These are phyloP conservation scores for Myxozyma monticola DNA, from an alignment of 805 yeast species.

Conservation along the genomic window DNA sequence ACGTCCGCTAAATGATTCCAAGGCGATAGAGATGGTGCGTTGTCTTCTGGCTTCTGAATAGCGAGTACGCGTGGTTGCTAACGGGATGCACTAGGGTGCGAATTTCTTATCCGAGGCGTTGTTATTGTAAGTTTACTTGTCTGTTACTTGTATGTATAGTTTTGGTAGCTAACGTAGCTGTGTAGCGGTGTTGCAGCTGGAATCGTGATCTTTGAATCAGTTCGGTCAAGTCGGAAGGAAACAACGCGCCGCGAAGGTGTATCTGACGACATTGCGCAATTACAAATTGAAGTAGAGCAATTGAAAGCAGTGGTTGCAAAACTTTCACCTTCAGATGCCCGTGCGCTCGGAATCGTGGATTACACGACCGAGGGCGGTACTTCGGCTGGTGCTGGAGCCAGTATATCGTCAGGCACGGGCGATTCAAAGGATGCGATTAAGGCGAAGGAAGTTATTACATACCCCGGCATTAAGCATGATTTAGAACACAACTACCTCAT, in stretches of 20 bases:
- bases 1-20: constrained; percentile 77
- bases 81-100: constrained; percentile 53
- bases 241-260: constrained; percentile 59
- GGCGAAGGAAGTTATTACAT: neutral
- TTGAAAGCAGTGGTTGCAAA: constrained; percentile 34
- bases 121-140: constrained; percentile 47
- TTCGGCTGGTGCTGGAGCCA: neutral
- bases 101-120: constrained; percentile 73
- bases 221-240: constrained; percentile 66
- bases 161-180: neutral
- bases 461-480: constrained; percentile 6
- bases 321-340: constrained; percentile 10
- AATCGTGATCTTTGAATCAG: constrained; percentile 68
- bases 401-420: neutral
- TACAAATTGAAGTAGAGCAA: constrained; percentile 69
- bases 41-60: neutral
- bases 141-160: neutral
- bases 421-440: neutral
- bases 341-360: constrained; percentile 3
- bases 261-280: constrained; percentile 66
- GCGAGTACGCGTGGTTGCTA: neutral
- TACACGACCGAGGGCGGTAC: neutral
- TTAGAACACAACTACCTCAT: constrained; percentile 2
- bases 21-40: constrained; percentile 63
- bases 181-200: constrained; percentile 67